Evolutionary conservation across 768 basidiomycete species (phyloP).

Genomic region (Hypsizygus marmoreus): DNA sequence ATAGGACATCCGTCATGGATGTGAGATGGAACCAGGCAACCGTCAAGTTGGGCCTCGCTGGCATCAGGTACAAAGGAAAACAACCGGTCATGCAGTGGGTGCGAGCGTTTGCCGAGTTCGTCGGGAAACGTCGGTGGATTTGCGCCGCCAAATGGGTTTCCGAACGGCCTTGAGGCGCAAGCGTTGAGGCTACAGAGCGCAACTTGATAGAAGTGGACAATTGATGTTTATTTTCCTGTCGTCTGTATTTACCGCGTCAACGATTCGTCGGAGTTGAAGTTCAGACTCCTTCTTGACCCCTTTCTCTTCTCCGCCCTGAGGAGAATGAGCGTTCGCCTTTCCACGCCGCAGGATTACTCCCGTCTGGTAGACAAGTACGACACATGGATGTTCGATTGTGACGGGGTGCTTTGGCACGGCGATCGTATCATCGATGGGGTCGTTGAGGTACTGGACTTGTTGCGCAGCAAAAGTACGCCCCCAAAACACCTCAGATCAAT

Average conservation of each 20-base stretch:
- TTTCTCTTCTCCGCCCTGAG: not conserved
- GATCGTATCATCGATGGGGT: slow-evolving; percentile 79
- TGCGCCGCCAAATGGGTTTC: too few species aligned
- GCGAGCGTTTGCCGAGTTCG: not conserved
- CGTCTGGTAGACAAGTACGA: slow-evolving; percentile 68
- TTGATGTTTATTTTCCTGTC: too few species aligned
- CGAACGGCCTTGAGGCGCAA: too few species aligned
- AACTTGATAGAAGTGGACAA: too few species aligned
- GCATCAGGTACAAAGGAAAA: not conserved
- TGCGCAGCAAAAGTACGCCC: slow-evolving; percentile 71
- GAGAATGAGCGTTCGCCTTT: slow-evolving; percentile 37
- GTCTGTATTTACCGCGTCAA: too few species aligned
- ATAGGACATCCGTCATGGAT: slow-evolving; percentile 9
- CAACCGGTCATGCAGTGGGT: not conserved
- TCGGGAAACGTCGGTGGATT: too few species aligned
- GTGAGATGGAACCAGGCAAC: slow-evolving; percentile 4
- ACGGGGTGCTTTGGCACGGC: slow-evolving; percentile 93
- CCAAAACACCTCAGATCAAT: slow-evolving; percentile 6
- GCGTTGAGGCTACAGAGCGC: too few species aligned
- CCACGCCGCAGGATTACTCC: slow-evolving; percentile 47
- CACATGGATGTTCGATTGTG: slow-evolving; percentile 96
- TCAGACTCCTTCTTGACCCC: slow-evolving; percentile 9
- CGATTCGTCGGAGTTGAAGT: slow-evolving; percentile 12
- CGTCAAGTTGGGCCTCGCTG: slow-evolving; percentile 5
- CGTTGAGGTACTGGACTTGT: slow-evolving; percentile 67